Evolutionary conservation across 768 basidiomycete species (phyloP).

Genomic region (Rhizopogon roseolus): DNA sequence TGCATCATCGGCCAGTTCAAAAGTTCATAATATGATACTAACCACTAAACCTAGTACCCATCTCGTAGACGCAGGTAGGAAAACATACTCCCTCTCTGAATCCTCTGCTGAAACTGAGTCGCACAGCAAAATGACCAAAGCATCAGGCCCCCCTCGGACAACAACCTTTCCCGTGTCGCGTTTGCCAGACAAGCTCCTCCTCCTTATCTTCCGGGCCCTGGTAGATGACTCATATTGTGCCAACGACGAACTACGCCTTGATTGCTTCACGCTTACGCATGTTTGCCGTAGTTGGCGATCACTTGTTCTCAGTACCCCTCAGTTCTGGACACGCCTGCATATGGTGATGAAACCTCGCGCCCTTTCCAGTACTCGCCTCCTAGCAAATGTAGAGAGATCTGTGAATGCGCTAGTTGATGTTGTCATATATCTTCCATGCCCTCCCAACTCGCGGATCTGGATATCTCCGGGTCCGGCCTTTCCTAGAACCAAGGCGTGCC

Average conservation of each 20-base stretch:
- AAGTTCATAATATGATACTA: neutral
- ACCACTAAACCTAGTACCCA: neutral
- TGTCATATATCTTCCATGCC: neutral
- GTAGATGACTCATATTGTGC: neutral
- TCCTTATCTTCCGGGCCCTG: neutral
- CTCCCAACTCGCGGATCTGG: neutral
- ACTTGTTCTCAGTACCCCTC: neutral
- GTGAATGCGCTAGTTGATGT: neutral
- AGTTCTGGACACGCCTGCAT: neutral
- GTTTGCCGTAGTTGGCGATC: neutral
- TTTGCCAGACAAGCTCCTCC: neutral
- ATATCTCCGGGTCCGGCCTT: neutral
- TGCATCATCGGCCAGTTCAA: neutral
- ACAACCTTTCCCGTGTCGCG: too few species aligned
- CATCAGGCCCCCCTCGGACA: too few species aligned
- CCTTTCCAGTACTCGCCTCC: neutral
- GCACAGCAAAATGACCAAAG: too few species aligned
- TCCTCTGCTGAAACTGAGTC: too few species aligned
- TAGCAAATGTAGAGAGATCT: neutral
- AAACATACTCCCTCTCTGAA: neutral
- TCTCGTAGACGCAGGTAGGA: neutral
- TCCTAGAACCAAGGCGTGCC: neutral
- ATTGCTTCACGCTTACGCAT: neutral
- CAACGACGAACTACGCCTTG: neutral
- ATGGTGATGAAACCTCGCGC: neutral